Conservation (phyloP, 768 basidiomycete species). For the Suillus placidus region DNA sequence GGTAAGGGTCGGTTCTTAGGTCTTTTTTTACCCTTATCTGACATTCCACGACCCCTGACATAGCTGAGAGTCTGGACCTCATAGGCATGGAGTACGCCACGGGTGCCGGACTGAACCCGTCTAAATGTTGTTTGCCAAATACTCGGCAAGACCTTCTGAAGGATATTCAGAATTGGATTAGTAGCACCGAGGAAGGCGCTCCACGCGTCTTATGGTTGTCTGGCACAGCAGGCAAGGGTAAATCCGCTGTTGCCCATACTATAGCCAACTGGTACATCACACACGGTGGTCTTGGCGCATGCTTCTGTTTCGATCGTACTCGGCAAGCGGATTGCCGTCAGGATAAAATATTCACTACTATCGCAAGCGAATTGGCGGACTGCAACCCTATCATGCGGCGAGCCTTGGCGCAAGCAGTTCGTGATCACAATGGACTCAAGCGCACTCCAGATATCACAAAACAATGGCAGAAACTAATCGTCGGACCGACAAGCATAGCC, state of each 20-base stretch:
- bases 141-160: conserved; percentile 18
- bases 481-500: conserved; percentile 11
- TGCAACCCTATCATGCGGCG: conserved; percentile 2
- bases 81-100: neutral
- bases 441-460: neutral
- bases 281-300: conserved; percentile 17
- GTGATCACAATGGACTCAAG: neutral
- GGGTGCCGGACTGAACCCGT: neutral
- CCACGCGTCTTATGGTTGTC: conserved; percentile 17
- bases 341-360: conserved; percentile 6
- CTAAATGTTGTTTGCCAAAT: conserved; percentile 15
- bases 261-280: conserved; percentile 14
- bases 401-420: neutral
- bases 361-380: neutral
- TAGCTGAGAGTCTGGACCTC: neutral
- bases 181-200: neutral
- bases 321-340: neutral
- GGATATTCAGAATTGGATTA: conserved; percentile 21
- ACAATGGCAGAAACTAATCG: conserved; percentile 23
- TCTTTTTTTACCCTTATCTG: neutral
- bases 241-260: conserved; percentile 24
- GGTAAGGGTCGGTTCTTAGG: neutral
- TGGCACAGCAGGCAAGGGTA: conserved; percentile 21
- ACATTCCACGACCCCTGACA: neutral
- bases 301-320: conserved; percentile 18